Percentiles rank a stretch among this genome's conserved stretches.
These are phyloP conservation scores for Lecanicillium sp. DNA, from an alignment of 2,329 filamentous ascomycete species.

Conservation along the genomic window DNA sequence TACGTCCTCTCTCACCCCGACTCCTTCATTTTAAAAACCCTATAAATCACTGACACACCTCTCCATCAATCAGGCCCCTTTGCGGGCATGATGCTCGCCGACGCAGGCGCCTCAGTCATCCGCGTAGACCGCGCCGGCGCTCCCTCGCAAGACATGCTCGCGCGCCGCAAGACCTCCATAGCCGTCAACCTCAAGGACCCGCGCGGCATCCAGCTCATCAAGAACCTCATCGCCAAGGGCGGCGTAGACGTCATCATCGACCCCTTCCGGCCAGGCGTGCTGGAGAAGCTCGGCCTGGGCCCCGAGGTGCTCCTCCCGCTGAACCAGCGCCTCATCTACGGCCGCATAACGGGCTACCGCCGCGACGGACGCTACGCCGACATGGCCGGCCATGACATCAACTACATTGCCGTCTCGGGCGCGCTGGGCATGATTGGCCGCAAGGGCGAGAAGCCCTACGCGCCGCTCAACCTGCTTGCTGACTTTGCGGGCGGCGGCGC, in stretches of 20 bases:
- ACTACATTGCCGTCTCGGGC: slow-evolving; percentile 86
- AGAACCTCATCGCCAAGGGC: slow-evolving; percentile 49
- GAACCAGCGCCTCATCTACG: slow-evolving; percentile 74
- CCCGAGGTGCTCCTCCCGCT: slow-evolving; percentile 56
- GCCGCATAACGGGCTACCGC: slow-evolving; percentile 82
- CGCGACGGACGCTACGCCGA: slow-evolving; percentile 74
- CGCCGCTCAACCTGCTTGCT: slow-evolving; percentile 76
- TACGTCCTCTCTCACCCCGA: slow-evolving; percentile 18
- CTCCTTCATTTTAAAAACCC: background rate
- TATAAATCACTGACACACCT: slow-evolving; percentile 7
- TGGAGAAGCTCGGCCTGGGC: slow-evolving; percentile 74
- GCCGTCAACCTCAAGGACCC: slow-evolving; percentile 68
- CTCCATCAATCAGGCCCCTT: slow-evolving; percentile 70
- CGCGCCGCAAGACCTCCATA: slow-evolving; percentile 73
- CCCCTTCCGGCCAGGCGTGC: slow-evolving; percentile 83
- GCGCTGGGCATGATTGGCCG: slow-evolving; percentile 70
- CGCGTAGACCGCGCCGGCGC: slow-evolving; percentile 65
- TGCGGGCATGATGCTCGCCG: slow-evolving; percentile 78
- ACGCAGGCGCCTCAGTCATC: slow-evolving; percentile 81
- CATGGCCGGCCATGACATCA: slow-evolving; percentile 96
- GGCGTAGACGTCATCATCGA: slow-evolving; percentile 87
- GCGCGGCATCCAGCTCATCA: slow-evolving; percentile 56
- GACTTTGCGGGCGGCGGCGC: slow-evolving; percentile 90
- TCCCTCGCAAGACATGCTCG: slow-evolving; percentile 56
- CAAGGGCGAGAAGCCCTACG: slow-evolving; percentile 58